phyloP scores from a whole-genome alignment of 257 asterid species.

The Sherardia arvensis region DNA sequence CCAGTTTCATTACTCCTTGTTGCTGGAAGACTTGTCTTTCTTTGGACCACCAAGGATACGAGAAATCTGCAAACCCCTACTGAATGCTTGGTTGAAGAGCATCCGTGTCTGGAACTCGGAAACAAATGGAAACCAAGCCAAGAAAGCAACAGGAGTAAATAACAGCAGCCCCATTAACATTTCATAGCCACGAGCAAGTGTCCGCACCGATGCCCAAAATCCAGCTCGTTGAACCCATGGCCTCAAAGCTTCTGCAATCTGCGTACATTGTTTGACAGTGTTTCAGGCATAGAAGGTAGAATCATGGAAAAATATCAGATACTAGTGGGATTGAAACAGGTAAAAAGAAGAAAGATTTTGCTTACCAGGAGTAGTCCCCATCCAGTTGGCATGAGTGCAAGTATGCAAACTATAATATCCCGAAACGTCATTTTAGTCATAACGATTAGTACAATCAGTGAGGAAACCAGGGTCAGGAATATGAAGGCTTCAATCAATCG shows the following conservation, averaged over 20 bases:
- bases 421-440: constrained; percentile 60
- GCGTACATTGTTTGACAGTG: constrained; percentile 3
- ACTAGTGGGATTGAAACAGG: background rate
- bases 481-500: constrained; percentile 64
- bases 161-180: constrained; percentile 60
- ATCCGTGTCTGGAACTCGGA: constrained; percentile 93
- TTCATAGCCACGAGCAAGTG: constrained; percentile 87
- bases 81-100: constrained; percentile 96
- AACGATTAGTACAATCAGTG: constrained; percentile 52
- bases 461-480: constrained; percentile 50
- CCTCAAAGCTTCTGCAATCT: constrained; percentile 87
- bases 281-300: constrained; percentile 1
- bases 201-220: constrained; percentile 67
- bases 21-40: constrained; percentile 76
- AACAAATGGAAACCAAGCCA: constrained; percentile 99
- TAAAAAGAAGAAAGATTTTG: background rate
- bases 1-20: constrained; percentile 34
- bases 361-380: constrained; percentile 92
- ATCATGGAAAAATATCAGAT: background rate
- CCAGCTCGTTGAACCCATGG: constrained; percentile 37
- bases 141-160: constrained; percentile 87
- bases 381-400: constrained; percentile 95
- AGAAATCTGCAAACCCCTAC: constrained; percentile 93
- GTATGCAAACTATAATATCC: constrained; percentile 73
- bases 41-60: constrained; percentile 97